phyloP scores from a whole-genome alignment of 2,329 filamentous ascomycete species.

The Cordyceps cateniannulata region DNA sequence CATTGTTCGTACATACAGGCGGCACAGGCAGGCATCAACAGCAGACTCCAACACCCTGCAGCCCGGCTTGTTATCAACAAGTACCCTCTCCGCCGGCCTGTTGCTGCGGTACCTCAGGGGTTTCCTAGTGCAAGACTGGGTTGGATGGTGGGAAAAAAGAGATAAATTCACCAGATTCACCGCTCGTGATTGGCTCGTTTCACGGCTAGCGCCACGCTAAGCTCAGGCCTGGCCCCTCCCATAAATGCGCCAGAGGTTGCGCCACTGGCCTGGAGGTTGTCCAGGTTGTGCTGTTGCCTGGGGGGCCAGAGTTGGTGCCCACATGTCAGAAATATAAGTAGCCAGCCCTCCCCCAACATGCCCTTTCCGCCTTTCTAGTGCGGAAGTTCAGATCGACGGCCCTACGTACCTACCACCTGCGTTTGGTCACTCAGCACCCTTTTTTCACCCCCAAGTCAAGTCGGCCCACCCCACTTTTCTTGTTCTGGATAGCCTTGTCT shows the following conservation, averaged over 20 bases:
- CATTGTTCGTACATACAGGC: neutral
- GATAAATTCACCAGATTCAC: constrained; percentile 30
- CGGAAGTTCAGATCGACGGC: constrained; percentile 51
- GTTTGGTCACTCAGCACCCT: constrained; percentile 37
- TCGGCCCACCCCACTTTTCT: constrained; percentile 21
- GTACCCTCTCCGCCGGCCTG: constrained; percentile 16
- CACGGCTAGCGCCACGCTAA: constrained; percentile 30
- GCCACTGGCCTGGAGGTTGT: constrained; percentile 36
- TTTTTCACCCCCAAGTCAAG: neutral
- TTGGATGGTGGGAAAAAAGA: constrained; percentile 28
- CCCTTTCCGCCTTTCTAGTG: constrained; percentile 43
- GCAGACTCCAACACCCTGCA: too few relatives aligned
- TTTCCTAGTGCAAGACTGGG: constrained; percentile 25
- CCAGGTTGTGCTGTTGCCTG: constrained; percentile 35
- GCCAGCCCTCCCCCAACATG: constrained; percentile 46
- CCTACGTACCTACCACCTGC: constrained; percentile 43
- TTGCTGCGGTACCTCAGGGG: constrained; percentile 35
- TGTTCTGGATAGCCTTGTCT: constrained; percentile 12
- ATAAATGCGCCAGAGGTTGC: constrained; percentile 26
- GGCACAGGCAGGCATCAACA: neutral
- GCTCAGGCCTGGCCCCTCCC: constrained; percentile 29
- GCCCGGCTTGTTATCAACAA: neutral
- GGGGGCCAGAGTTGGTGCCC: constrained; percentile 30
- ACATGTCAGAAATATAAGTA: constrained; percentile 50
- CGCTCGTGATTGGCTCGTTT: constrained; percentile 31